Conservation (phyloP, 2,329 filamentous ascomycete genomes). For the Colletotrichum australisinense region DNA sequence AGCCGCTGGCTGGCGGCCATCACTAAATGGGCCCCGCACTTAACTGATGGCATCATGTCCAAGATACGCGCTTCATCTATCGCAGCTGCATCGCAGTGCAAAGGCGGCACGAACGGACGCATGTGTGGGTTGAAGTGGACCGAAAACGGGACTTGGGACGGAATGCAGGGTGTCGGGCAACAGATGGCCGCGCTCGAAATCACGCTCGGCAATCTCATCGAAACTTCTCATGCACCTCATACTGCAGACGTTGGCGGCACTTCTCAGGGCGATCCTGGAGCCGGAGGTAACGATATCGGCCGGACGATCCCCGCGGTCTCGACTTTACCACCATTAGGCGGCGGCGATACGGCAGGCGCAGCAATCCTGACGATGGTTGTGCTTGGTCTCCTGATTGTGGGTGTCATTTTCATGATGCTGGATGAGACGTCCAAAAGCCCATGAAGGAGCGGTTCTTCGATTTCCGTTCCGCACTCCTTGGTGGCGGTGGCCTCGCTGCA, state of each 20-base stretch:
- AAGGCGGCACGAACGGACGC: slow-evolving; percentile 64
- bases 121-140: slow-evolving; percentile 73
- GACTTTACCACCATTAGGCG: slow-evolving; percentile 48
- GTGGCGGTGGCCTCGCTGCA: slow-evolving; percentile 22
- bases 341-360: slow-evolving; percentile 76
- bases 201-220: slow-evolving; percentile 70
- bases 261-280: slow-evolving; percentile 58
- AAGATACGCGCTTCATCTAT: slow-evolving; percentile 66
- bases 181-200: slow-evolving; percentile 78
- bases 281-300: slow-evolving; percentile 59
- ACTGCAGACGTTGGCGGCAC: slow-evolving; percentile 68
- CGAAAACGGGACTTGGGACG: slow-evolving; percentile 65
- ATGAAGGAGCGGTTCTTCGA: slow-evolving; percentile 46
- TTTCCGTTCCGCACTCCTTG: slow-evolving; percentile 34
- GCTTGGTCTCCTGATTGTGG: slow-evolving; percentile 64
- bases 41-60: slow-evolving; percentile 62
- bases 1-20: slow-evolving; percentile 71
- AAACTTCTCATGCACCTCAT: slow-evolving; percentile 49
- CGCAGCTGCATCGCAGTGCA: slow-evolving; percentile 68
- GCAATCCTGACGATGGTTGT: slow-evolving; percentile 71
- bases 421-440: slow-evolving; percentile 57
- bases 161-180: slow-evolving; percentile 72
- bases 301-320: slow-evolving; percentile 44
- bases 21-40: slow-evolving; percentile 73
- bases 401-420: slow-evolving; percentile 59